These are phyloP conservation scores for Pleurotus tuoliensis DNA, from an alignment of 768 basidiomycete species.

Conservation along the genomic window DNA sequence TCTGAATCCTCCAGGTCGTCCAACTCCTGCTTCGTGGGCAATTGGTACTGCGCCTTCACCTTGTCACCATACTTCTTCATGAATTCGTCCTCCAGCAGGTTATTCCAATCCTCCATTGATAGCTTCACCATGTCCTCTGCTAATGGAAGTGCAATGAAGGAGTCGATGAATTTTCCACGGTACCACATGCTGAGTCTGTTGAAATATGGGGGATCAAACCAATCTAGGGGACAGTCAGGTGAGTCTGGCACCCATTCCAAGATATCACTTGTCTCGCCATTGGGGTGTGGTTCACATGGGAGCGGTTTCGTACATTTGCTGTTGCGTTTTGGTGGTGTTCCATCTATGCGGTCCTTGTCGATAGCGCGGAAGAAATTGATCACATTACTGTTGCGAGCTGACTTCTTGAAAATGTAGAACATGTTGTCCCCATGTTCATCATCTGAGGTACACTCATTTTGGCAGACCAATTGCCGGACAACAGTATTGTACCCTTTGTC, in stretches of 20 bases:
- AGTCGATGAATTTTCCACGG: slow-evolving; percentile 11
- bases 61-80: slow-evolving; percentile 20
- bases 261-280: not conserved
- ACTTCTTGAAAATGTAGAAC: no score
- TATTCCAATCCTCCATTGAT: slow-evolving; percentile 14
- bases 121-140: slow-evolving; percentile 6
- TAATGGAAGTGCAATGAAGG: slow-evolving; percentile 14
- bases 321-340: no score
- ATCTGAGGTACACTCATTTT: no score
- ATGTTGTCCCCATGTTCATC: no score
- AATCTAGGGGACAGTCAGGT: slow-evolving; percentile 16
- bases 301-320: no score
- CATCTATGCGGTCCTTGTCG: no score
- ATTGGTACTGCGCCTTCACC: slow-evolving; percentile 14
- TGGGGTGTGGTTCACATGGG: no score
- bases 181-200: slow-evolving; percentile 14
- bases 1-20: slow-evolving; percentile 5
- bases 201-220: slow-evolving; percentile 19
- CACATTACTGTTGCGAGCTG: no score
- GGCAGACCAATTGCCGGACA: no score
- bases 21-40: slow-evolving; percentile 20
- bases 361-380: no score
- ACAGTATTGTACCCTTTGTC: no score
- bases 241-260: slow-evolving; percentile 5
- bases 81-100: slow-evolving; percentile 14